Evolutionary conservation across 176 grass and related monocot genomes (phyloP).

Genomic region (Musa schizocarpa): DNA sequence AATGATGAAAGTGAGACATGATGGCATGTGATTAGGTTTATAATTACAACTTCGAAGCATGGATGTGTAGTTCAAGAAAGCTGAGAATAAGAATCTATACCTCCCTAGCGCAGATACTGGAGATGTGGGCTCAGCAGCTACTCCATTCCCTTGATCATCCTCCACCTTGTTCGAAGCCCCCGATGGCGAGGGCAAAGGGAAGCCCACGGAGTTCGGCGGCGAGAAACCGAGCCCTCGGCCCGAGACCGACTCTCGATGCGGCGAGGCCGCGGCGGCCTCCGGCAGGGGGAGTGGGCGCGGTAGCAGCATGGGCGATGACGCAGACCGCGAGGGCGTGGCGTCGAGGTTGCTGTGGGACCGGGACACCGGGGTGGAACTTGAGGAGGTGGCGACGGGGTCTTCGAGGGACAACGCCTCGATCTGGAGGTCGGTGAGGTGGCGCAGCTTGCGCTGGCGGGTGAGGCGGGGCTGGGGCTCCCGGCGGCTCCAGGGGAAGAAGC

Average conservation of each 20-base stretch:
- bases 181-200: constrained; percentile 30
- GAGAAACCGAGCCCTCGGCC: background rate
- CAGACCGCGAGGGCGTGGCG: constrained; percentile 26
- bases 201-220: background rate
- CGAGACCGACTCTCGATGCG: constrained; percentile 5
- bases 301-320: constrained; percentile 46
- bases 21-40: background rate
- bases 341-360: constrained; percentile 32
- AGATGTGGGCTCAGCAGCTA: background rate
- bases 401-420: constrained; percentile 2
- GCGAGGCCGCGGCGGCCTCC: constrained; percentile 10
- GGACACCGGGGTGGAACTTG: constrained; percentile 47
- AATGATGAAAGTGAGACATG: background rate
- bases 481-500: background rate
- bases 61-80: background rate
- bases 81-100: constrained; percentile 7
- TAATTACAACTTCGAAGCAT: background rate
- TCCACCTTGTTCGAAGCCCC: background rate
- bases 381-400: background rate
- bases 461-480: constrained; percentile 26
- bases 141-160: constrained; percentile 18
- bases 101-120: constrained; percentile 19
- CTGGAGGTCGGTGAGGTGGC: constrained; percentile 35
- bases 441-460: constrained; percentile 69
- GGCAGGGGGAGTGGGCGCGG: constrained; percentile 42